Conservation (phyloP, 2,329 filamentous ascomycete species). For the Helminthosporium solani region DNA sequence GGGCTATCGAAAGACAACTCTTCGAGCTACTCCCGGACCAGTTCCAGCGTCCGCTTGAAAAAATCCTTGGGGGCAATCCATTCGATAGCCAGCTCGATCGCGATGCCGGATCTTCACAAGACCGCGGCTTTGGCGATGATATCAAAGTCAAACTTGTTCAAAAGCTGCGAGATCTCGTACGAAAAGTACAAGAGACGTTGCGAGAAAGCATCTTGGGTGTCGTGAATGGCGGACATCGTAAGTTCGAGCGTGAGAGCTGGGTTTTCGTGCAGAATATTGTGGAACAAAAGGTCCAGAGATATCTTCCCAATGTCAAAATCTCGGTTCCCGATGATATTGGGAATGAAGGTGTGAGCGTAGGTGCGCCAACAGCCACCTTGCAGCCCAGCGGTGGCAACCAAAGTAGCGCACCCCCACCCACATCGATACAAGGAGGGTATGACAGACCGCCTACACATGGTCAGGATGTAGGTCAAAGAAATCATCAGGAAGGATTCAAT, state of each 20-base stretch:
- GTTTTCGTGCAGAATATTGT: conserved; percentile 33
- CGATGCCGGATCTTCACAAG: conserved; percentile 22
- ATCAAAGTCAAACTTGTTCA: conserved; percentile 28
- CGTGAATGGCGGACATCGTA: conserved; percentile 33
- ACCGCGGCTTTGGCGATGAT: conserved; percentile 31
- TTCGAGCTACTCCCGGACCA: conserved; percentile 32
- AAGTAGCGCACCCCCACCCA: background rate
- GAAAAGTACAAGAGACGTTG: conserved; percentile 31
- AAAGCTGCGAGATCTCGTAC: conserved; percentile 29
- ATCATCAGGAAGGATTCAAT: no score
- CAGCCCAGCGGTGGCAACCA: conserved; percentile 15
- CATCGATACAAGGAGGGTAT: conserved; percentile 10
- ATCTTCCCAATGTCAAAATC: conserved; percentile 33
- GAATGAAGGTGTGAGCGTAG: conserved; percentile 33
- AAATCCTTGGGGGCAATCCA: conserved; percentile 31
- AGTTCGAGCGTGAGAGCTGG: conserved; percentile 34
- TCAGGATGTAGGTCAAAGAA: conserved; percentile 5
- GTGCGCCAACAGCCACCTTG: conserved; percentile 16
- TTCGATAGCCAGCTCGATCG: conserved; percentile 33
- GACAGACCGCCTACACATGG: conserved; percentile 3
- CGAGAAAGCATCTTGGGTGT: conserved; percentile 32
- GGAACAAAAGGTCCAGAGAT: conserved; percentile 32
- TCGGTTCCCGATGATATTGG: conserved; percentile 33
- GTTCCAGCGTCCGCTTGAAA: conserved; percentile 31
- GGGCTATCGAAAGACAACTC: conserved; percentile 31